A percentile compares a stretch with the other conserved stretches of the same genome.
phyloP scores from a whole-genome alignment of 2,329 filamentous ascomycete genomes.

The Thielaviopsis ethacetica region DNA sequence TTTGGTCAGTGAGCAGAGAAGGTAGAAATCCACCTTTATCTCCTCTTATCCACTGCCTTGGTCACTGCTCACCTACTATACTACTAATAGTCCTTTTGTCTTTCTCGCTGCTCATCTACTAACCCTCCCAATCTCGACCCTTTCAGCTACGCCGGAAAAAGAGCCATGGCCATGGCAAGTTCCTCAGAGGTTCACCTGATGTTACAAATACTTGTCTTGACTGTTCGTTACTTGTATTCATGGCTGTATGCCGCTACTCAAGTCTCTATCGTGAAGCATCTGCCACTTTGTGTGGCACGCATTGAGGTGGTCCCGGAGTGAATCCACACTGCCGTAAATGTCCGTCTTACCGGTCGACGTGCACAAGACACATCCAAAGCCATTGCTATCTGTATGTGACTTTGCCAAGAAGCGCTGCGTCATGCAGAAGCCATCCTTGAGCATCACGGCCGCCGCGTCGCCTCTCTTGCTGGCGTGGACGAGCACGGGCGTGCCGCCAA shows the following conservation, averaged over 20 bases:
- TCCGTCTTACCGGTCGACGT: constrained; percentile 22
- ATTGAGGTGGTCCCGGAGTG: constrained; percentile 22
- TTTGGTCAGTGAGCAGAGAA: no score
- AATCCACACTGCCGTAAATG: constrained; percentile 19
- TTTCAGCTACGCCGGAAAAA: no score
- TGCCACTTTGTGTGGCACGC: constrained; percentile 25
- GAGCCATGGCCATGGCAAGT: not conserved
- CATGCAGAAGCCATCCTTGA: constrained; percentile 25
- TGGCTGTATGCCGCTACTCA: not conserved
- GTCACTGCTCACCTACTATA: no score
- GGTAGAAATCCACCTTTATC: no score
- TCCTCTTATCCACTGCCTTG: no score
- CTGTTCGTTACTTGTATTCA: not conserved
- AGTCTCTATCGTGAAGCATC: constrained; percentile 22
- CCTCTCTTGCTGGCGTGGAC: not conserved
- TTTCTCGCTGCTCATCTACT: no score
- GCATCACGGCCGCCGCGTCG: constrained; percentile 9
- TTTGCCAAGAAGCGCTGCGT: constrained; percentile 25
- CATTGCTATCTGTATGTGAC: constrained; percentile 20
- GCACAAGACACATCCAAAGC: constrained; percentile 25
- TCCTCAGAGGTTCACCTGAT: not conserved
- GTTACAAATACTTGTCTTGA: not conserved
- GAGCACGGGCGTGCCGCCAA: not conserved
- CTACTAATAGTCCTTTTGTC: no score
- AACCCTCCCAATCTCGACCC: no score